Conservation (phyloP, 2,329 filamentous ascomycete species). For the Talaromyces pinophilus region DNA sequence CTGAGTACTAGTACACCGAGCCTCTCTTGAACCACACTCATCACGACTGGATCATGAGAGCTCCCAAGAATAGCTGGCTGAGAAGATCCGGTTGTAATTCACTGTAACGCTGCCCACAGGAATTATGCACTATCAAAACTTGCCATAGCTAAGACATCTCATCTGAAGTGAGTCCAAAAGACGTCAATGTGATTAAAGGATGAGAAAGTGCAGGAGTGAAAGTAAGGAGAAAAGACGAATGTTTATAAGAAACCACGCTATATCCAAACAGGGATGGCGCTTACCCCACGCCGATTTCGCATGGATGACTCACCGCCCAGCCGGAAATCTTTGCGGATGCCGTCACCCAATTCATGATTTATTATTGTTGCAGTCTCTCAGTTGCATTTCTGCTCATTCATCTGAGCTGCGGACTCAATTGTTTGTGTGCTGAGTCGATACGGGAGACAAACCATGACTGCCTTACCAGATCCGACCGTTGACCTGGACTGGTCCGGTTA, state of each 20-base stretch:
- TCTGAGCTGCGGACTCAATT: slow-evolving; percentile 4
- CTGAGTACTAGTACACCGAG: not conserved
- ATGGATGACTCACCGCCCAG: slow-evolving; percentile 22
- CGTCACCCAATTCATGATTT: not conserved
- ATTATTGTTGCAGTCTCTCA: not conserved
- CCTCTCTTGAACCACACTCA: not conserved
- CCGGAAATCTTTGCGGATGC: slow-evolving; percentile 19
- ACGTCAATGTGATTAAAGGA: not conserved
- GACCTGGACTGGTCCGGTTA: slow-evolving; percentile 50
- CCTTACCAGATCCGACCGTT: slow-evolving; percentile 44
- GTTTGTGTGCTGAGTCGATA: not conserved
- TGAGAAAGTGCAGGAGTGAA: not conserved
- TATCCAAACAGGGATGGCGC: not conserved
- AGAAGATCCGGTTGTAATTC: too few species aligned
- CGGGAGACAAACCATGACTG: slow-evolving; percentile 4
- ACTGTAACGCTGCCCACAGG: not conserved
- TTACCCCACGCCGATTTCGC: slow-evolving; percentile 24
- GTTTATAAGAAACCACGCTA: not conserved
- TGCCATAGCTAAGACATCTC: not conserved
- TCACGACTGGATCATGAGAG: not conserved
- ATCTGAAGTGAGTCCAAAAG: not conserved
- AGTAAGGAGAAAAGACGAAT: not conserved
- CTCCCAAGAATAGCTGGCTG: not conserved
- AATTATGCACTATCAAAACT: not conserved
- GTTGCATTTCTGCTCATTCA: not conserved